A percentile compares a stretch with the other conserved stretches of the same genome.
phyloP scores from a whole-genome alignment of 148 eudicot genomes.

The Camellia japonica region DNA sequence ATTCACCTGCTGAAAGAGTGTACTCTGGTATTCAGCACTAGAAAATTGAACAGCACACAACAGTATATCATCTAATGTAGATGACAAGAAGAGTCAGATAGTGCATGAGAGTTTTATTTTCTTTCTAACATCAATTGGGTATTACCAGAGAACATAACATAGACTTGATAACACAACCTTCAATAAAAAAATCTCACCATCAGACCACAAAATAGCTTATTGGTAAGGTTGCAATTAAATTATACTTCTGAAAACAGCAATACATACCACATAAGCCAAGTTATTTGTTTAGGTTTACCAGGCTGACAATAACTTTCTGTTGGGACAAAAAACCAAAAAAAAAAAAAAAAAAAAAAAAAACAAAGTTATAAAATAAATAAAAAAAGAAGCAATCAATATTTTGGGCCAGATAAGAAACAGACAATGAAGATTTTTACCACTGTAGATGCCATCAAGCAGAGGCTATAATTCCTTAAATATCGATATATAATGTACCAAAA shows the following conservation, averaged over 20 bases:
- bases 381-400: not conserved
- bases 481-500: not conserved
- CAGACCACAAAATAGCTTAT: not conserved
- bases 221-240: not conserved
- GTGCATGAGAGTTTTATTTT: not conserved
- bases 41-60: slow-evolving; percentile 4
- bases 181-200: not conserved
- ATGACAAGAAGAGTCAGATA: not conserved
- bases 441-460: not conserved
- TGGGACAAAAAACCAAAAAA: not conserved
- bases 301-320: not conserved
- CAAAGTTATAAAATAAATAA: not conserved
- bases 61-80: slow-evolving; percentile 6
- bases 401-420: not conserved
- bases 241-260: not conserved
- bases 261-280: not conserved
- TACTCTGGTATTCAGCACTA: not conserved
- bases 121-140: not conserved
- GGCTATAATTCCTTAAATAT: not conserved
- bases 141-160: not conserved
- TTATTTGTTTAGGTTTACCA: not conserved
- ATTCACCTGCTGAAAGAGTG: slow-evolving; percentile 49
- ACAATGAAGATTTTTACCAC: not conserved
- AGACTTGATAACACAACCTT: not conserved
- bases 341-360: not conserved